Base-by-base conservation (phyloP, 805 yeast genomes). In the Wickerhamiella slavikovae region DNA sequence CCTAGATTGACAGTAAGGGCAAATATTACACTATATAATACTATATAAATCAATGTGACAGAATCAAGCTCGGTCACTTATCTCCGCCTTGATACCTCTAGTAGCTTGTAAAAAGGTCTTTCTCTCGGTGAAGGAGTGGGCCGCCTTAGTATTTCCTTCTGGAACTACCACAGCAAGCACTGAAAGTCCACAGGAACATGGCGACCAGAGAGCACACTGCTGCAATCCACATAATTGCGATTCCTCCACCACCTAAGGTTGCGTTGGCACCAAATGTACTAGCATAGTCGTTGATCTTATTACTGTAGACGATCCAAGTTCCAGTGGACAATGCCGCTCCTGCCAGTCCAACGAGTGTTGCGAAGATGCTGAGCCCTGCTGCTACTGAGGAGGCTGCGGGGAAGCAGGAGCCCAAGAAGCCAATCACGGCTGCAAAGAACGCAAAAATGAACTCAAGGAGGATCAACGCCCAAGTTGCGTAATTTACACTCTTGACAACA, bases 221-320 rank as follows among this genome's bases (percentile, higher is more conserved):
- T 1, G 71, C 60, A 10, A 67, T 68, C 89, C 85, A 77, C 6
- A 68, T 52, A 27, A 71, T 49, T 2, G 68, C 80, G 30, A 67
- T 62, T 39, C 63, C 72, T 29, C 41, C 33, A 13, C 54, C 51
- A 20, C 67, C 64, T 29, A 77, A 42, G 22, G 47, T 45, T 2
- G 78, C 64, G 22, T 49, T 46, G 28, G 72, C 59, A 11, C 91
- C 91, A 40, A 57, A 69, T 2, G 47, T 45, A 2, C 42, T 46
- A 9, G 51, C 49, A 20, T 55, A 52, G 20, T 66, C 51, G 40
- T 72, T 67, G 53, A 78, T 58, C 31, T 62, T 55, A 9, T 54
- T 50, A 34, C 61, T 51, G 35, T 71, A 57, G 32, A 58, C 57
- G 4, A 53, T 33, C 52, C 55, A 73, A n/a, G 64, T 55, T 12